Evolutionary conservation across 331 rosid species (phyloP).

Genomic region (Pyrus hybrid): DNA sequence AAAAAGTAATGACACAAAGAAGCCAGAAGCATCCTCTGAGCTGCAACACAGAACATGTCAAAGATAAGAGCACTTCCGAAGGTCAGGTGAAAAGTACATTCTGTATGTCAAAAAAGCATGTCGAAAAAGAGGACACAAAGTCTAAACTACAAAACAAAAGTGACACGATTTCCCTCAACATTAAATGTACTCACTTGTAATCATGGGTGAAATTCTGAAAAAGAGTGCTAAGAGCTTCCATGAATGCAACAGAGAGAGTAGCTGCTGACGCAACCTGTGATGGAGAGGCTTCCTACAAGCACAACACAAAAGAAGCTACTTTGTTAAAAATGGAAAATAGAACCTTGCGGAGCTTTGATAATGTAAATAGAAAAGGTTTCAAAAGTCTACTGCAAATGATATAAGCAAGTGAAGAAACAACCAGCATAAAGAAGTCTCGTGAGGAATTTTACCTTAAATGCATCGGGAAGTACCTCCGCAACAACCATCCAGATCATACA

Average conservation of each 20-base stretch:
- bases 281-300: conserved; percentile 79
- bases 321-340: not conserved
- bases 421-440: not conserved
- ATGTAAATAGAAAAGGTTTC: not conserved
- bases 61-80: not conserved
- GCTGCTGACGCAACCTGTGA: conserved; percentile 97
- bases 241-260: conserved; percentile 91
- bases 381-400: not conserved
- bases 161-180: not conserved
- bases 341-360: not conserved
- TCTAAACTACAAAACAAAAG: not conserved
- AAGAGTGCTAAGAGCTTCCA: conserved; percentile 95
- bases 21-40: conserved; percentile 96
- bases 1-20: conserved; percentile 89
- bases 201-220: conserved; percentile 83
- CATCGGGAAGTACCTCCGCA: conserved; percentile 98
- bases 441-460: conserved; percentile 67
- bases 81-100: not conserved
- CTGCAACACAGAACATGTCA: conserved; percentile 30
- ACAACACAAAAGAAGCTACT: conserved; percentile 5
- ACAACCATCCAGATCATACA: conserved; percentile 99
- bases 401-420: not conserved
- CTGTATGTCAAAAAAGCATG: not conserved
- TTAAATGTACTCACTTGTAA: conserved; percentile 62
- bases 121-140: not conserved